A percentile compares a stretch with the other conserved stretches of the same genome.
Evolutionary conservation across 352 stramenopile species (phyloP).

Genomic region (Pythium aphanidermatum): DNA sequence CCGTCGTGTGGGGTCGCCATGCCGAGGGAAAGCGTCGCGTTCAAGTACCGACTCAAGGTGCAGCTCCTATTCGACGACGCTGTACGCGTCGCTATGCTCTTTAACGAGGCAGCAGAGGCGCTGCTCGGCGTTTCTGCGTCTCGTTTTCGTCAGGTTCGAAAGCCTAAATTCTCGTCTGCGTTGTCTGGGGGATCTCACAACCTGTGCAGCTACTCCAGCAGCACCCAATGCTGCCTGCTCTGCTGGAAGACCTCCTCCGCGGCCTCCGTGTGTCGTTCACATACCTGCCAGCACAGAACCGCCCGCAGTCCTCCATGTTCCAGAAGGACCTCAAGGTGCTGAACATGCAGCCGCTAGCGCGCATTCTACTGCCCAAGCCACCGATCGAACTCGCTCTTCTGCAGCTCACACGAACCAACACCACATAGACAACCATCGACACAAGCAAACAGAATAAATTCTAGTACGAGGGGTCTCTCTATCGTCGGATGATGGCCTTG

Average conservation of each 20-base stretch:
- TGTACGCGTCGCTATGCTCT: conserved; percentile 37
- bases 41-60: conserved; percentile 54
- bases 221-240: conserved; percentile 29
- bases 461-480: conserved; percentile 1
- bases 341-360: conserved; percentile 31
- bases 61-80: conserved; percentile 28
- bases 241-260: conserved; percentile 46
- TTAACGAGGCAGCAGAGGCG: conserved; percentile 36
- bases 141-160: conserved; percentile 17
- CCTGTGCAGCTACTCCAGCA: conserved; percentile 24
- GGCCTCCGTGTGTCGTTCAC: conserved; percentile 45
- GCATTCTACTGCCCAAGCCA: conserved; percentile 36
- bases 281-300: conserved; percentile 29
- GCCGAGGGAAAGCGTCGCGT: conserved; percentile 21
- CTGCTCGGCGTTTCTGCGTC: conserved; percentile 31
- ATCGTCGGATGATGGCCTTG: conserved; percentile 68
- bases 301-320: conserved; percentile 21
- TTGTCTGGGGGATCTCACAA: not conserved
- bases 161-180: not conserved
- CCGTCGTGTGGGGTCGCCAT: conserved; percentile 20
- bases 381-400: conserved; percentile 33
- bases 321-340: conserved; percentile 46
- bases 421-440: not conserved
- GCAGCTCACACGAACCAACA: conserved; percentile 21
- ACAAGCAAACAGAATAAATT: not conserved